Base-by-base conservation (phyloP, 2,329 filamentous ascomycete species). In the Neocatenulostroma microsporum region DNA sequence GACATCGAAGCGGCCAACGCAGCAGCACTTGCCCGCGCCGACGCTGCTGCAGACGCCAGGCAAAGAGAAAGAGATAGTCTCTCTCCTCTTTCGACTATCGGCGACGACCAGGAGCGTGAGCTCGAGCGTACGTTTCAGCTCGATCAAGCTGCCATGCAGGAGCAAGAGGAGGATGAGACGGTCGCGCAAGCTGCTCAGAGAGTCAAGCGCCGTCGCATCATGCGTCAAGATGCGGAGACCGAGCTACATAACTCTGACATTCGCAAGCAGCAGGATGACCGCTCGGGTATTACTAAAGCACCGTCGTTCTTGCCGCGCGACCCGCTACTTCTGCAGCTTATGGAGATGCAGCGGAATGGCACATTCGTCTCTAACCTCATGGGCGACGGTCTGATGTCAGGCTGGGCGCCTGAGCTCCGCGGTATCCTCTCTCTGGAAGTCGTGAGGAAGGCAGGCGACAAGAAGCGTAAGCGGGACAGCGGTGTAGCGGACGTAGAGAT, bases 401-500 rank as follows among this genome's bases (percentile, higher is more conserved):
- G 76, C 27, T 95, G 87, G 88, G 89, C 89, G 3, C 89, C 89
- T 1, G 91, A 98, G 63, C 73, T 98, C 14, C 81, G 85, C 42
- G 86, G 83, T n/a, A 78, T 98, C 52, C 69, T 96, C n/a, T 94
- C 87, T 2, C 69, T 95, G 27, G 85, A 93, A 47, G 74, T 84
- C 11, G 74, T 94, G 12, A 80, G 80, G 43, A 78, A 78, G 40
- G 74, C 80, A 27, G 82, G 79, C 40, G 86, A 94, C 43, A 73
- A 89, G 37, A 98, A 96, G 74, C 78, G 91, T 41, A 98, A 98
- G 72, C 80, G 91, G 29, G 87, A 94, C 54, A 87, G 82, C 51
- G 87, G 84, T 17, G 77, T 91, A 46, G 84, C 82, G 29, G 86
- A 89, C 53, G n/a, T n/a, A n/a, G n/a, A n/a, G n/a, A 76, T 66